These are phyloP conservation scores for Cercophora newfieldiana DNA, from an alignment of 495 filamentous ascomycete genomes.

Conservation along the genomic window DNA sequence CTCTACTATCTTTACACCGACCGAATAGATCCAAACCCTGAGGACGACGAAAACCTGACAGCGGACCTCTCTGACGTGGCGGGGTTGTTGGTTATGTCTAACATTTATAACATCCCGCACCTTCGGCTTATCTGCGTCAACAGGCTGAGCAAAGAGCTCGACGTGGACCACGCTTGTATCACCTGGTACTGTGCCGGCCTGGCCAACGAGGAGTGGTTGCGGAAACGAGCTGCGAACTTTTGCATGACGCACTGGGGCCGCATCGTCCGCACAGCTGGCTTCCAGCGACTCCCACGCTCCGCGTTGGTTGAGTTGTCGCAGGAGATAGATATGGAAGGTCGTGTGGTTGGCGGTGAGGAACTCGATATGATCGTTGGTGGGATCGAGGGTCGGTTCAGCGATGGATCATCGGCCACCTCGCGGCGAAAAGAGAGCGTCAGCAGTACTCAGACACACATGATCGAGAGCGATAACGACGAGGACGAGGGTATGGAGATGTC, in stretches of 20 bases:
- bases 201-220: conserved; percentile 90
- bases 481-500: conserved; percentile 61
- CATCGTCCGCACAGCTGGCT: conserved; percentile 83
- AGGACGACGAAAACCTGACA: conserved; percentile 53
- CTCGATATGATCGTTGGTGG: conserved; percentile 72
- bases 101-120: conserved; percentile 94
- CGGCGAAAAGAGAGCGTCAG: conserved; percentile 57
- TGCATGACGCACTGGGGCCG: conserved; percentile 94
- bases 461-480: conserved; percentile 68
- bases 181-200: conserved; percentile 92
- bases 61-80: conserved; percentile 80
- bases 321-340: conserved; percentile 85
- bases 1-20: conserved; percentile 97
- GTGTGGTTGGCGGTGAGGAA: conserved; percentile 81
- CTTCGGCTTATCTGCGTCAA: conserved; percentile 88
- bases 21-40: conserved; percentile 65
- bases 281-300: conserved; percentile 71
- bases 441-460: conserved; percentile 56
- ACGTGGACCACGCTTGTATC: conserved; percentile 90
- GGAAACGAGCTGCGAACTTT: conserved; percentile 80
- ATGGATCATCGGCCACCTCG: conserved; percentile 50
- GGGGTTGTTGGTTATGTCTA: conserved; percentile 95
- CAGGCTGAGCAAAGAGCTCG: conserved; percentile 81
- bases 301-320: conserved; percentile 89
- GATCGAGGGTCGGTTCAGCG: conserved; percentile 55